Base-by-base conservation (phyloP, 257 asterid genomes). In the Nicotiana tomentosiformis region DNA sequence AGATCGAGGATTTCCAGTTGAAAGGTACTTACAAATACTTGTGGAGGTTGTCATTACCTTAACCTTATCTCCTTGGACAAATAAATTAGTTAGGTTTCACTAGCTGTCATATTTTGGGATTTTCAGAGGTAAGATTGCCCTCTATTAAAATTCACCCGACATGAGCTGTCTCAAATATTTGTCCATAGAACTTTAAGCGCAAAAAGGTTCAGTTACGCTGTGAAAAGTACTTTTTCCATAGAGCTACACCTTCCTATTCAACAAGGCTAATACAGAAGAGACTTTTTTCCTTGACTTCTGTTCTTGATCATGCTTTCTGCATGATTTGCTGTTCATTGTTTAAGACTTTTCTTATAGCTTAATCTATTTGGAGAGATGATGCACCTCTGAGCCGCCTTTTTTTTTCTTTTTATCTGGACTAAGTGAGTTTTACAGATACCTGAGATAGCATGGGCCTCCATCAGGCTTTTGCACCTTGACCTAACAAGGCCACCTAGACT, bases 1-100 rank as follows among this genome's bases (percentile, higher is more conserved):
- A 90, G 90, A 84, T 96, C n/a, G 92, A 92, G 84, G 97, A 96
- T 84, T 94, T 96, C 89, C 93, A 84, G 69, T 62, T 94, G 84
- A 90, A 88, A 94, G 99, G 99, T 96, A 91, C 10, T 6, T 10
- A 18, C 5, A 12, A 61, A 46, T 68, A 49, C 72, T 79, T 29
- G 26, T 33, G 69, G 61, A 79, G 53, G 29, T 61, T 79, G 23
- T 62, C 69, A 23, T 33, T 79, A 32, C 49, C 9, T 58, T 66
- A 18, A 33, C 60, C 60, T 39, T 56, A 56, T 78, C 32, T 65
- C 39, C 20, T 67, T 46, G 77, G 32, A 16, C 32, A 16, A 5
- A 57, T 49, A 26, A 55, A 46, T 43, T 61, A 64, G 58, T 56
- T 80, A 51, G 0, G 78, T 43, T 66, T 43, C 78, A 70, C 35